phyloP scores from a whole-genome alignment of 257 asterid genomes.

The Galeopsis tetrahit region DNA sequence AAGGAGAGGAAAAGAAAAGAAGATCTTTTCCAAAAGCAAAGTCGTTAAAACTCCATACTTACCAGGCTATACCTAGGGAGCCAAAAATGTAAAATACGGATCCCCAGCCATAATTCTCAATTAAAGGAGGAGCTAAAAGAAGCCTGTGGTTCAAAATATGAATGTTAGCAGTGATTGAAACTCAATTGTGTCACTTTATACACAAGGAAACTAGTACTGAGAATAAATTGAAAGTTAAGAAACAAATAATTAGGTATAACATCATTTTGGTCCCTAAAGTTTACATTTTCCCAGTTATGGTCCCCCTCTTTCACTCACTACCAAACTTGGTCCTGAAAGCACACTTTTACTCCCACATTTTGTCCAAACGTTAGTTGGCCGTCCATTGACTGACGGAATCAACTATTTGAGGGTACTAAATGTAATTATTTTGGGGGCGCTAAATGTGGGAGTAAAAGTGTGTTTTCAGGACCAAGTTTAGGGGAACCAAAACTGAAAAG shows the following conservation, averaged over 20 bases:
- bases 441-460: too few species aligned
- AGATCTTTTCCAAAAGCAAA: neutral
- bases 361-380: too few species aligned
- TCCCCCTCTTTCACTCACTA: too few species aligned
- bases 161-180: slow-evolving; percentile 20
- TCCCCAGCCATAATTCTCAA: slow-evolving; percentile 85
- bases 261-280: too few species aligned
- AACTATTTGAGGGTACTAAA: too few species aligned
- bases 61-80: slow-evolving; percentile 86
- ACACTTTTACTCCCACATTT: too few species aligned
- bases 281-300: too few species aligned
- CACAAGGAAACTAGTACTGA: slow-evolving; percentile 1
- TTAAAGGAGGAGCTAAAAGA: slow-evolving; percentile 91
- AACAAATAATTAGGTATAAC: neutral
- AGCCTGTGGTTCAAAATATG: slow-evolving; percentile 63
- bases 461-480: too few species aligned
- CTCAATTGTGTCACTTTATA: neutral
- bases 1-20: slow-evolving; percentile 5
- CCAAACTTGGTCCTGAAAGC: too few species aligned
- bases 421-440: too few species aligned
- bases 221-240: neutral
- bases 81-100: slow-evolving; percentile 91
- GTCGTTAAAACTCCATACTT: slow-evolving; percentile 38
- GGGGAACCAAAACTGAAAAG: too few species aligned
- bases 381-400: too few species aligned